Conservation (phyloP, 495 filamentous ascomycete genomes). For the Aspergillus nanangensis region DNA sequence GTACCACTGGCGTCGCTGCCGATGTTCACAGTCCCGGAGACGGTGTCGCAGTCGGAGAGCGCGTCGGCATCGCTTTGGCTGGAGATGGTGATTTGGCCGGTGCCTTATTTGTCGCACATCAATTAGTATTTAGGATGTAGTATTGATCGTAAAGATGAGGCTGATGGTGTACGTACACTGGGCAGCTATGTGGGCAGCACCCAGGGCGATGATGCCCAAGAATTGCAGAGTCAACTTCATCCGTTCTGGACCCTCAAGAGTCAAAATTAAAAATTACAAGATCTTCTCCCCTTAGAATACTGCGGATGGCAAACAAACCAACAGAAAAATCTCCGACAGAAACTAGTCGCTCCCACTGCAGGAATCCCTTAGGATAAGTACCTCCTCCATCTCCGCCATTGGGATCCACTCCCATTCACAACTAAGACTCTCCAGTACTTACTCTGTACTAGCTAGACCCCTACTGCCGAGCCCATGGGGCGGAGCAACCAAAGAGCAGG, state of each 20-base stretch:
- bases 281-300: too few relatives aligned
- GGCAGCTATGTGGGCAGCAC: background rate
- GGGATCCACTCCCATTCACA: too few relatives aligned
- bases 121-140: background rate
- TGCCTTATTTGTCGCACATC: conserved; percentile 14
- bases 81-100: conserved; percentile 20
- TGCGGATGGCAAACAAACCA: too few relatives aligned
- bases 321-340: too few relatives aligned
- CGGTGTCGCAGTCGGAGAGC: conserved; percentile 19
- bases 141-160: background rate
- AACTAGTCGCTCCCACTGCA: too few relatives aligned
- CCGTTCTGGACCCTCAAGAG: background rate
- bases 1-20: conserved; percentile 17
- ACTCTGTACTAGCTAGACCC: too few relatives aligned
- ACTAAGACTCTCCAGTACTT: too few relatives aligned
- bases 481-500: too few relatives aligned
- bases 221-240: background rate
- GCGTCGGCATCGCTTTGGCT: conserved; percentile 25
- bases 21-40: conserved; percentile 24
- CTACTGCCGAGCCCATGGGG: too few relatives aligned
- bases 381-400: too few relatives aligned
- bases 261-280: too few relatives aligned
- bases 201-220: background rate
- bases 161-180: background rate
- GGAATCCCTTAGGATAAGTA: too few relatives aligned